Conservation (phyloP, 352 stramenopile genomes). For the Globisporangium iwayamae region DNA sequence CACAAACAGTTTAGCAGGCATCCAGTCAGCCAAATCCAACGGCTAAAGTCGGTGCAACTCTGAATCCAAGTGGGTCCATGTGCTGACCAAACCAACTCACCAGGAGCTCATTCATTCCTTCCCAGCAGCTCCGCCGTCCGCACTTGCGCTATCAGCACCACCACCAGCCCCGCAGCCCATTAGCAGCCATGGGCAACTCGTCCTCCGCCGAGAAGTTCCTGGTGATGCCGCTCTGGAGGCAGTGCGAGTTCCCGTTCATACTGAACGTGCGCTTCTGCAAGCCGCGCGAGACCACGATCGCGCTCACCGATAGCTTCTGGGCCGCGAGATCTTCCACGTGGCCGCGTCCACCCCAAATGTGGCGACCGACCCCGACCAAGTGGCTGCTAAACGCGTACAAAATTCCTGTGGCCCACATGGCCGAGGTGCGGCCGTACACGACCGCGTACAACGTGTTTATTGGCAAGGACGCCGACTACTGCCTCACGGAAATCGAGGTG, state of each 20-base stretch:
- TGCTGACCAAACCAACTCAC: too few relatives aligned
- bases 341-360: constrained; percentile 22
- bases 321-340: constrained; percentile 27
- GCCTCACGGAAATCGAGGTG: constrained; percentile 27
- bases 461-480: constrained; percentile 21
- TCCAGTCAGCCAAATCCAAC: too few relatives aligned
- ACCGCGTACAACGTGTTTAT: constrained; percentile 30
- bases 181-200: constrained; percentile 20
- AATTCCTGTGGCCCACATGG: constrained; percentile 29
- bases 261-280: constrained; percentile 38
- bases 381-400: constrained; percentile 41
- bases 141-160: too few relatives aligned
- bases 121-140: too few relatives aligned
- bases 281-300: constrained; percentile 27
- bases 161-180: too few relatives aligned
- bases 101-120: too few relatives aligned
- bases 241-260: constrained; percentile 41
- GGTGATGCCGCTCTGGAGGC: constrained; percentile 25
- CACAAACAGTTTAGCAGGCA: too few relatives aligned
- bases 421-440: constrained; percentile 10
- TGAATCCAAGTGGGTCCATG: too few relatives aligned
- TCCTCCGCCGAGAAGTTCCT: constrained; percentile 27
- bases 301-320: constrained; percentile 37
- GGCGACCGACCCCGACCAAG: constrained; percentile 21
- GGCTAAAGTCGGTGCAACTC: too few relatives aligned